A percentile compares a stretch with the other conserved stretches of the same genome.
Conservation (phyloP, 495 filamentous ascomycete species). For the Lepraria neglecta region DNA sequence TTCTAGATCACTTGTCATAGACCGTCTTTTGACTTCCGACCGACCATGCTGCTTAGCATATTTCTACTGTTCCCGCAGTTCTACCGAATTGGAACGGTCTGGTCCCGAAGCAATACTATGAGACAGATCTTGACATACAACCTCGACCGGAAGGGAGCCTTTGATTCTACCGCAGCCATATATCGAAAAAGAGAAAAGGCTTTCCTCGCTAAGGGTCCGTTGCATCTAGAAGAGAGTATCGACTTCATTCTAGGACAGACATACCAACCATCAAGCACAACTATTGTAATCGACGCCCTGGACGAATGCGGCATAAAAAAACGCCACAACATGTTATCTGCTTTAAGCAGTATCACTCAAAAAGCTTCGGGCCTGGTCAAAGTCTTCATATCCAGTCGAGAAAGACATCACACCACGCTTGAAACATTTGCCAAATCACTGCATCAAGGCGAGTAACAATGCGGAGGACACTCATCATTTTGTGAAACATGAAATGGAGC, state of each 20-base stretch:
- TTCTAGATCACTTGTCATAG: background rate
- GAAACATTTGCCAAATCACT: slow-evolving; percentile 28
- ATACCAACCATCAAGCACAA: slow-evolving; percentile 27
- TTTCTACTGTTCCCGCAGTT: background rate
- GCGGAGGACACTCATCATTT: slow-evolving; percentile 32
- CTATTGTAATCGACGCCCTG: slow-evolving; percentile 43
- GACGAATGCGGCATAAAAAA: slow-evolving; percentile 39
- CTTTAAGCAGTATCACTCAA: slow-evolving; percentile 29
- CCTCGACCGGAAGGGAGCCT: too few species aligned
- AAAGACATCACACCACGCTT: slow-evolving; percentile 31
- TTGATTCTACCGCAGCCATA: too few species aligned
- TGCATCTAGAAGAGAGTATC: slow-evolving; percentile 26
- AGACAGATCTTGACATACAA: too few species aligned
- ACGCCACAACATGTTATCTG: slow-evolving; percentile 33
- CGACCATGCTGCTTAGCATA: background rate
- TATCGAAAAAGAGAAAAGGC: too few species aligned
- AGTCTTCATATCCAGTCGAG: slow-evolving; percentile 44
- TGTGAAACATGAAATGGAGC: too few species aligned
- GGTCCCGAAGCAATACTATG: background rate
- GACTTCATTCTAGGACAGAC: slow-evolving; percentile 26
- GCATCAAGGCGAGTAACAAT: slow-evolving; percentile 35
- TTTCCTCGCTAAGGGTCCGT: slow-evolving; percentile 14
- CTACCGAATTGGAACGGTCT: background rate
- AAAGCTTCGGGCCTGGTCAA: slow-evolving; percentile 33
- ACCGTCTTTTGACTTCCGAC: background rate